Evolutionary conservation across 768 basidiomycete genomes (phyloP).

Genomic region (Termitomyces sp.): DNA sequence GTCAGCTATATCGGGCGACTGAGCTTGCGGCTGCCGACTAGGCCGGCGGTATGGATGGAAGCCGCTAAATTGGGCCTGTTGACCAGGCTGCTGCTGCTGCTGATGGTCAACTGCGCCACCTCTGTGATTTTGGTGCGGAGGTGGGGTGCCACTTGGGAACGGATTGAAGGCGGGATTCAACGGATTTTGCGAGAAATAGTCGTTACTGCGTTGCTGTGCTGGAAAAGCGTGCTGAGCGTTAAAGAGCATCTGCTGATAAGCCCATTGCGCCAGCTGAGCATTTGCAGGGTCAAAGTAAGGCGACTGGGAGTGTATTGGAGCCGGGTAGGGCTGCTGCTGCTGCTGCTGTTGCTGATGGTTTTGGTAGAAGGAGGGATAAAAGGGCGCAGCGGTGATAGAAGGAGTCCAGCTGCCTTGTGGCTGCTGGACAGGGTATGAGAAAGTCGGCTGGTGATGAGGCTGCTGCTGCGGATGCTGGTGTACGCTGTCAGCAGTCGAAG

Average conservation of each 20-base stretch:
- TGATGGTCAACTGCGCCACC: conserved; percentile 35
- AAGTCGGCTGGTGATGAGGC: conserved; percentile 37
- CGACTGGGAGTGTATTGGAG: conserved; percentile 42
- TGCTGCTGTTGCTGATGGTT: conserved; percentile 57
- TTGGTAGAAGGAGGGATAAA: conserved; percentile 78
- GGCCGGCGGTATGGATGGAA: conserved; percentile 85
- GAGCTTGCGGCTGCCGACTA: conserved; percentile 39
- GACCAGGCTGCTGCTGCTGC: conserved; percentile 35
- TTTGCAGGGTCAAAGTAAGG: conserved; percentile 74
- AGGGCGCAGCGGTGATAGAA: conserved; percentile 61
- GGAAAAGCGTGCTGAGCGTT: conserved; percentile 56
- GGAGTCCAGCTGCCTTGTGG: conserved; percentile 70
- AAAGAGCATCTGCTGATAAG: conserved; percentile 91
- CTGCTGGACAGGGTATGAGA: conserved; percentile 69
- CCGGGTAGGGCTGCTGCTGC: conserved; percentile 43
- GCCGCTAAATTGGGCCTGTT: conserved; percentile 44
- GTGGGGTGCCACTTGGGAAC: conserved; percentile 70
- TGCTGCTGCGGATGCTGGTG: conserved; percentile 30
- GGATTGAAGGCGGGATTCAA: conserved; percentile 49
- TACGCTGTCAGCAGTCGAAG: conserved; percentile 52
- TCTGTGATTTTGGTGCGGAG: conserved; percentile 51
- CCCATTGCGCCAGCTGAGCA: conserved; percentile 82
- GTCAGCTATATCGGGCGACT: conserved; percentile 34
- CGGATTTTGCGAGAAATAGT: conserved; percentile 59
- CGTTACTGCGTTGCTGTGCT: conserved; percentile 36